phyloP scores from a whole-genome alignment of 2,329 filamentous ascomycete species.

The Claviceps cyperi region DNA sequence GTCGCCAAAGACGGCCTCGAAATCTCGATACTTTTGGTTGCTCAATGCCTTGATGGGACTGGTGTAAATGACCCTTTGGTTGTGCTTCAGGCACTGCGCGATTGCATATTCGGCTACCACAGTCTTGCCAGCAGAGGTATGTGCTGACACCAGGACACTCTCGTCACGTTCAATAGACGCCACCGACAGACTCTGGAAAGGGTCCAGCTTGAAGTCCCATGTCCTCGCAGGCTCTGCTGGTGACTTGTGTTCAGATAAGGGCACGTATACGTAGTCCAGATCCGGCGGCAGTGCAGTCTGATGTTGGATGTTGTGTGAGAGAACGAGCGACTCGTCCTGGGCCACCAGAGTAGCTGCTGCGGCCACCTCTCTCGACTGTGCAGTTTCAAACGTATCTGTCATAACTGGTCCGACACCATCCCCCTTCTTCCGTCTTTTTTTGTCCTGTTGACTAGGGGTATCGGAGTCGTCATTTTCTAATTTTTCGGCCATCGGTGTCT shows the following conservation, averaged over 20 bases:
- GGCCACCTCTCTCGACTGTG: slow-evolving; percentile 80
- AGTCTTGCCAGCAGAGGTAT: slow-evolving; percentile 95
- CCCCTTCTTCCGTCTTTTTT: slow-evolving; percentile 48
- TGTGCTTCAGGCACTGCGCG: slow-evolving; percentile 90
- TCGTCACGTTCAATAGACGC: slow-evolving; percentile 91
- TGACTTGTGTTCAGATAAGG: slow-evolving; percentile 89
- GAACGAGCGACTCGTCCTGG: slow-evolving; percentile 58
- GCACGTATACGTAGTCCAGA: slow-evolving; percentile 85
- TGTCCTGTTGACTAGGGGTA: slow-evolving; percentile 37
- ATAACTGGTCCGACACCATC: slow-evolving; percentile 62
- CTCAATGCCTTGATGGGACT: slow-evolving; percentile 97
- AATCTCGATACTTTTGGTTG: slow-evolving; percentile 98
- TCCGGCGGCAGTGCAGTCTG: slow-evolving; percentile 90
- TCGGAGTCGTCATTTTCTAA: slow-evolving; percentile 24
- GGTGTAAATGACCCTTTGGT: slow-evolving; percentile 97
- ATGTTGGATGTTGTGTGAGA: slow-evolving; percentile 97
- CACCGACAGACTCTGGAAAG: slow-evolving; percentile 91
- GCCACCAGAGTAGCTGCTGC: slow-evolving; percentile 54
- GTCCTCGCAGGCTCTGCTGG: slow-evolving; percentile 71
- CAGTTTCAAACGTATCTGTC: slow-evolving; percentile 88
- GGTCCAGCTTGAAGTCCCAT: slow-evolving; percentile 86
- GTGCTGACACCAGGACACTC: slow-evolving; percentile 90
- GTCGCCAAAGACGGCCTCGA: slow-evolving; percentile 88
- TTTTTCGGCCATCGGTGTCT: slow-evolving; percentile 22
- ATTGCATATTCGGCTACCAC: slow-evolving; percentile 98